Evolutionary conservation across 176 grass and related monocot genomes (phyloP).

Genomic region (Echinochloa phyllopogon): DNA sequence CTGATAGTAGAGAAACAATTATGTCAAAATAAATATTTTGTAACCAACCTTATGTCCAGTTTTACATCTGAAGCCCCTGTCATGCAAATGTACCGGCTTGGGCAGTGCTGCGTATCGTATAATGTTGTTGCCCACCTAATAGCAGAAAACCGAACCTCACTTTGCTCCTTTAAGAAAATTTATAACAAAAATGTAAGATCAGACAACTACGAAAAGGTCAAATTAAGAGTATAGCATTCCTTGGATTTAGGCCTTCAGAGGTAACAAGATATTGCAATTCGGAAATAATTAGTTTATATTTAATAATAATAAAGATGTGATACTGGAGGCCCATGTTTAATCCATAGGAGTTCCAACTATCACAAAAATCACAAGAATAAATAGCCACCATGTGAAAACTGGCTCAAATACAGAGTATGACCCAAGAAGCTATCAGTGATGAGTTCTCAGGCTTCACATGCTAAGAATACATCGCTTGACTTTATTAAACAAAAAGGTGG

Average conservation of each 20-base stretch:
- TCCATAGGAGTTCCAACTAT: conserved; percentile 22
- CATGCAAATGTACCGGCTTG: conserved; percentile 98
- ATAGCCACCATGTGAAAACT: background rate
- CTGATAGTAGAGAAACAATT: conserved; percentile 26
- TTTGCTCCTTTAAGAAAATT: conserved; percentile 80
- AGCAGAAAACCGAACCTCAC: conserved; percentile 89
- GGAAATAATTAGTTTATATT: conserved; percentile 1
- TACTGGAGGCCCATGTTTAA: conserved; percentile 1
- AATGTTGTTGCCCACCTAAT: conserved; percentile 91
- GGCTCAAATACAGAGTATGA: background rate
- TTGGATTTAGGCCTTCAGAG: conserved; percentile 21
- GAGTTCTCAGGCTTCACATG: background rate
- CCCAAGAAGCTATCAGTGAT: background rate
- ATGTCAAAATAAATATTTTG: conserved; percentile 28
- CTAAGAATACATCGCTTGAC: background rate
- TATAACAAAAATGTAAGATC: conserved; percentile 37
- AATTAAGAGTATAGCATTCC: conserved; percentile 17
- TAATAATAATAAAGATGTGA: conserved; percentile 15
- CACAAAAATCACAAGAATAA: conserved; percentile 7
- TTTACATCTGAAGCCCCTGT: conserved; percentile 84
- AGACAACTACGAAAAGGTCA: conserved; percentile 38
- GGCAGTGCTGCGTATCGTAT: conserved; percentile 72
- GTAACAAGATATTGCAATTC: conserved; percentile 22
- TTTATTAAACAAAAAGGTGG: background rate
- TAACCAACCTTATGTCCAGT: conserved; percentile 85